phyloP scores from a whole-genome alignment of 352 stramenopile genomes.

The Pythium biforme region DNA sequence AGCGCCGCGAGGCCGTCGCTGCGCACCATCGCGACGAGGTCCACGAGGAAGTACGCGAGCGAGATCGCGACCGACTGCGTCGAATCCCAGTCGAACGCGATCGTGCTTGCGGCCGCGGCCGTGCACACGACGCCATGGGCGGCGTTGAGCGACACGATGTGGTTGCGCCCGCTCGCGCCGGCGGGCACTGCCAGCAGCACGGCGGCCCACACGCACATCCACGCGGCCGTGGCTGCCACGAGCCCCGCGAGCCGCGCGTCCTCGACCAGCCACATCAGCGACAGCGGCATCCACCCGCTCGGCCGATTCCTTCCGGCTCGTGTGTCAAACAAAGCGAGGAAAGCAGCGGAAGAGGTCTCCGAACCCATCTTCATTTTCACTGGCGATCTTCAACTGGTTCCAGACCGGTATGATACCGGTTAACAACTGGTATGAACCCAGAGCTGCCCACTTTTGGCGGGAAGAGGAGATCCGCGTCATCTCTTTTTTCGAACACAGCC shows the following conservation, averaged over 20 bases:
- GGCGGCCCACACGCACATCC: conserved; percentile 51
- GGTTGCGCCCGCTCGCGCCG: conserved; percentile 44
- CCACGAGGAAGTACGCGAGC: conserved; percentile 69
- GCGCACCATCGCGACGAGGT: conserved; percentile 60
- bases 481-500: background rate
- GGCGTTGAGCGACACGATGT: conserved; percentile 72
- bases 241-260: conserved; percentile 40
- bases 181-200: conserved; percentile 43
- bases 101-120: conserved; percentile 38
- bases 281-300: background rate
- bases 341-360: background rate
- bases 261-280: background rate
- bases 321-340: no score
- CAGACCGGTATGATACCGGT: conserved; percentile 1
- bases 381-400: background rate
- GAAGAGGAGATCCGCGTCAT: conserved; percentile 9
- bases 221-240: conserved; percentile 33
- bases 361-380: conserved; percentile 3
- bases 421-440: conserved; percentile 10
- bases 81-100: conserved; percentile 44
- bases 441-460: conserved; percentile 18
- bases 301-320: background rate
- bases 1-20: conserved; percentile 45
- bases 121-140: conserved; percentile 68
- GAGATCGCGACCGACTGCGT: conserved; percentile 60